phyloP scores from a whole-genome alignment of 1,284 basidiomycete genomes.

The Tilletiaria anomala region DNA sequence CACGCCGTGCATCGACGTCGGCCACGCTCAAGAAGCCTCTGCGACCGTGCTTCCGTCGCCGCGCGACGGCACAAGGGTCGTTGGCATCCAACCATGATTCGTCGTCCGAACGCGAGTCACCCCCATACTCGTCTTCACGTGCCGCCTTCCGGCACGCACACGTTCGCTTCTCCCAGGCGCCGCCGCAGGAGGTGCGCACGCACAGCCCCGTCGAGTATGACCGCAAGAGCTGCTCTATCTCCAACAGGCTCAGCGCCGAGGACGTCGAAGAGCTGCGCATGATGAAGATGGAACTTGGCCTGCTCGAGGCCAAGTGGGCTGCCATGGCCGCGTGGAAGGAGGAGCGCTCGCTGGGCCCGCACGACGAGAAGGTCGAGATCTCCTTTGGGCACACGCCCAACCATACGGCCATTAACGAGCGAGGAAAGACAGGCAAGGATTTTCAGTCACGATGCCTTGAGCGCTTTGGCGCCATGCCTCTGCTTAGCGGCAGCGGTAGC shows the following conservation, averaged over 20 bases:
- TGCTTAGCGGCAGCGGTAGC: too few species aligned
- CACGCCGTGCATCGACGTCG: too few species aligned
- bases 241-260: constrained; percentile 26
- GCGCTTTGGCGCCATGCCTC: too few species aligned
- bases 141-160: too few species aligned
- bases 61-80: constrained; percentile 12
- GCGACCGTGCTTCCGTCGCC: constrained; percentile 28
- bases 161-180: constrained; percentile 31
- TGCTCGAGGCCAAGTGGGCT: constrained; percentile 33
- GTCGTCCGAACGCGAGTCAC: constrained; percentile 19
- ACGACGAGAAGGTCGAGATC: too few species aligned
- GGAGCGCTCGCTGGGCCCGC: too few species aligned
- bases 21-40: too few species aligned
- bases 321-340: constrained; percentile 24
- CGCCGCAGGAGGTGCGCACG: constrained; percentile 29
- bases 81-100: constrained; percentile 15
- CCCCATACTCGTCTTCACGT: constrained; percentile 1
- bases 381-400: too few species aligned
- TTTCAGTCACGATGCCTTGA: too few species aligned
- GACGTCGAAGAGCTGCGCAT: constrained; percentile 35
- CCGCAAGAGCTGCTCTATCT: constrained; percentile 30
- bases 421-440: neutral
- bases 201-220: constrained; percentile 39
- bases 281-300: constrained; percentile 34
- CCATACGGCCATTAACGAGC: constrained; percentile 10